Conservation (phyloP, 169 alveolate species). For the Cryptosporidium baileyi region DNA sequence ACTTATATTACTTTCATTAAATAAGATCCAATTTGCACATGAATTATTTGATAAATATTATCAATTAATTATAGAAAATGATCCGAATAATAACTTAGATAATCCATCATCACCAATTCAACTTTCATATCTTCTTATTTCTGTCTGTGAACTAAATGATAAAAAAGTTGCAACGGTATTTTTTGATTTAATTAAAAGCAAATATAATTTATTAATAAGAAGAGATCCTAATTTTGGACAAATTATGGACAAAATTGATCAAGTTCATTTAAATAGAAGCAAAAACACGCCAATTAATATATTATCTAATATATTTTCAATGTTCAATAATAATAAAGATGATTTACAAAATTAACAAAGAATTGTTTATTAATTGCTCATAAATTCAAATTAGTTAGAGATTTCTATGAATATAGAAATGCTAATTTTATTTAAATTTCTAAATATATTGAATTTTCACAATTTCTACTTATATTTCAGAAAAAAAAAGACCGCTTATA, state of each 20-base stretch:
- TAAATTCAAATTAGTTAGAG: neutral
- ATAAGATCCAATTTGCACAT: constrained; percentile 14
- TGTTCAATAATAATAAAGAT: neutral
- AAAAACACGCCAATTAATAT: neutral
- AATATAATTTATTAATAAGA: constrained; percentile 15
- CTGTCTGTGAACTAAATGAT: constrained; percentile 35
- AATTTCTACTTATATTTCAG: constrained; percentile 12
- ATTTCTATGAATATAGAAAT: neutral
- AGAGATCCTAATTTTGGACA: constrained; percentile 6
- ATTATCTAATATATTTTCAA: constrained; percentile 10
- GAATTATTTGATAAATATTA: constrained; percentile 35
- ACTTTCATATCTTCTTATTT: constrained; percentile 11
- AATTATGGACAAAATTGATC: constrained; percentile 38
- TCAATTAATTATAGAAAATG: neutral
- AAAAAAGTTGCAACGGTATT: constrained; percentile 23
- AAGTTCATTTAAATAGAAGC: neutral
- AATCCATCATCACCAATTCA: constrained; percentile 40
- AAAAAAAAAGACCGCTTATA: constrained; percentile 52
- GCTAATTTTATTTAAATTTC: neutral
- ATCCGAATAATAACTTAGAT: neutral
- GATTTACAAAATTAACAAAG: too few relatives aligned
- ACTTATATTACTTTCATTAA: constrained; percentile 6
- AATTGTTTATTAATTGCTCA: too few relatives aligned
- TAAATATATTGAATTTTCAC: neutral
- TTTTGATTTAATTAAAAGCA: constrained; percentile 24